phyloP scores from a whole-genome alignment of 495 filamentous ascomycete species.

The Trichoderma asperelloides region DNA sequence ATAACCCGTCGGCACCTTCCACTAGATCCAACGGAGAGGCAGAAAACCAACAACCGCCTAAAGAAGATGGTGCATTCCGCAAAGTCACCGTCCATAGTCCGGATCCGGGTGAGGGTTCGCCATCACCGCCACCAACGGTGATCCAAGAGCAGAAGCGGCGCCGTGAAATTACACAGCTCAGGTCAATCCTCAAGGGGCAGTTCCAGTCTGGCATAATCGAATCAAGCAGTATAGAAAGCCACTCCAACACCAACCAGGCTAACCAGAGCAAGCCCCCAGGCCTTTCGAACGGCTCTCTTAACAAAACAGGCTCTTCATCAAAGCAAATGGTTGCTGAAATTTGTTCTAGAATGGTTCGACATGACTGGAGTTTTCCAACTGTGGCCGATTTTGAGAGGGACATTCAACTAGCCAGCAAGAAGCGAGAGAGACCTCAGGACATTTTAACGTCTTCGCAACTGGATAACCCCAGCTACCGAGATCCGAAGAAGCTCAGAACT shows the following conservation, averaged over 20 bases:
- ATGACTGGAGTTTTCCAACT: conserved; percentile 4
- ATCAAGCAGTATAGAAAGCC: background rate
- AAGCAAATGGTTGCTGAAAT: background rate
- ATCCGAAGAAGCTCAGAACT: background rate
- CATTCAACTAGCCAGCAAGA: background rate
- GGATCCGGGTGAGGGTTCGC: background rate
- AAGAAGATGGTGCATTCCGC: background rate
- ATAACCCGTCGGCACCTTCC: background rate
- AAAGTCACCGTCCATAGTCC: conserved; percentile 6
- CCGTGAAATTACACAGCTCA: background rate
- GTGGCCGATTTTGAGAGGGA: background rate
- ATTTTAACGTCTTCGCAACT: background rate
- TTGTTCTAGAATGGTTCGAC: background rate
- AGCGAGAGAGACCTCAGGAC: background rate
- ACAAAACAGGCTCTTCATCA: background rate
- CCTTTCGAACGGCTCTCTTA: background rate
- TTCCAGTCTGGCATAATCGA: background rate
- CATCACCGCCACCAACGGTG: conserved; percentile 1
- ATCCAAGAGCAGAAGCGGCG: conserved; percentile 10
- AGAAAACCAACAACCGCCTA: background rate
- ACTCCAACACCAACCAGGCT: background rate
- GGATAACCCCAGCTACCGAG: background rate
- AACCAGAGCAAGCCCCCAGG: background rate
- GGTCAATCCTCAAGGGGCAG: background rate
- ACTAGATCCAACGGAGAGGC: background rate